Evolutionary conservation across 2,329 filamentous ascomycete genomes (phyloP).

Genomic region (Exophiala dermatitidis): DNA sequence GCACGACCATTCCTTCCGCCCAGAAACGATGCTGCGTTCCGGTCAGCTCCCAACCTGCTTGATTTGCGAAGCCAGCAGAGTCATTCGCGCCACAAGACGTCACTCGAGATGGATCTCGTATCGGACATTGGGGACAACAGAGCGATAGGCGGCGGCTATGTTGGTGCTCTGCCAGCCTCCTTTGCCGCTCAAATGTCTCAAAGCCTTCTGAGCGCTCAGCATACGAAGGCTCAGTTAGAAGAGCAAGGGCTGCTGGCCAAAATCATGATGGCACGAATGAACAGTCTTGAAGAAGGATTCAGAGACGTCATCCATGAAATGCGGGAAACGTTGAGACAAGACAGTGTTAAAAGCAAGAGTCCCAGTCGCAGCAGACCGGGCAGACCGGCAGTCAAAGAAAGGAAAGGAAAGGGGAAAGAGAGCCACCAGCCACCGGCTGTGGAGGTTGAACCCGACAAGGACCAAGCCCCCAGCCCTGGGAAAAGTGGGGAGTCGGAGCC

Average conservation of each 20-base stretch:
- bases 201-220: conserved; percentile 56
- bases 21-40: conserved; percentile 41
- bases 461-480: neutral
- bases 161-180: conserved; percentile 60
- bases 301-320: conserved; percentile 78
- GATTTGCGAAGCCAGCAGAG: conserved; percentile 35
- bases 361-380: conserved; percentile 10
- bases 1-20: conserved; percentile 49
- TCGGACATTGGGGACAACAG: conserved; percentile 63
- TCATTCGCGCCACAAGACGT: conserved; percentile 46
- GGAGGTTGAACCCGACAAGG: neutral
- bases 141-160: conserved; percentile 54
- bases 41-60: conserved; percentile 52
- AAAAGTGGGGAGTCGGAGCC: neutral
- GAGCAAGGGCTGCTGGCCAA: conserved; percentile 65
- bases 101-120: conserved; percentile 64
- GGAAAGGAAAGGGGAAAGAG: conserved; percentile 12
- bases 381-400: conserved; percentile 4
- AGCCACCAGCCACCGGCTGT: conserved; percentile 7
- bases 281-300: conserved; percentile 85
- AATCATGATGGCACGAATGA: conserved; percentile 82
- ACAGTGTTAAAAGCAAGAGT: conserved; percentile 10
- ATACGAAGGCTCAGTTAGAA: conserved; percentile 36
- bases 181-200: conserved; percentile 76
- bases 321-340: conserved; percentile 47